Evolutionary conservation across 495 filamentous ascomycete species (phyloP).

Genomic region (Terfezia claveryi): DNA sequence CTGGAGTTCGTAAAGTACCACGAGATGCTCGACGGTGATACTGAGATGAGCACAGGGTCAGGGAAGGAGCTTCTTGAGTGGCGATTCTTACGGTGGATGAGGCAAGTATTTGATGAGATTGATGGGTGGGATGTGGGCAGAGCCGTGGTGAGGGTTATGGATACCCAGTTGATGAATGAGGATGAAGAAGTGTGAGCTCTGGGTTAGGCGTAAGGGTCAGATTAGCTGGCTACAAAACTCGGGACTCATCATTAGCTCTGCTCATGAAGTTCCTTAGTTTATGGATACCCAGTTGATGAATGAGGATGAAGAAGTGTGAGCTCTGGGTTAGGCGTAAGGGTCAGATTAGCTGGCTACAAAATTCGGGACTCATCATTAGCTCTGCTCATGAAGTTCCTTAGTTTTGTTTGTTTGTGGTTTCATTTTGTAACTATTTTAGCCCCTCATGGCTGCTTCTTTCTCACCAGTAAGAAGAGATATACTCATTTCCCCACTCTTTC

Average conservation of each 20-base stretch:
- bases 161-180: constrained; percentile 7
- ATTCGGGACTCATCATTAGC: too few relatives aligned
- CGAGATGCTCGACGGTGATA: constrained; percentile 12
- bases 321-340: too few relatives aligned
- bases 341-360: too few relatives aligned
- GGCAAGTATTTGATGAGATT: constrained; percentile 13
- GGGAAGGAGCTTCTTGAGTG: constrained; percentile 12
- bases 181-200: neutral
- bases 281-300: constrained; percentile 11
- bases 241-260: too few relatives aligned
- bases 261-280: neutral
- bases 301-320: neutral
- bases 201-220: too few relatives aligned
- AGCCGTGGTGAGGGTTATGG: constrained; percentile 12
- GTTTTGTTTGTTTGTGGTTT: too few relatives aligned
- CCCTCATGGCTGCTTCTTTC: too few relatives aligned
- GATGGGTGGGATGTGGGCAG: constrained; percentile 13
- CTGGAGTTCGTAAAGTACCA: constrained; percentile 9
- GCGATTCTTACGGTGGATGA: constrained; percentile 17
- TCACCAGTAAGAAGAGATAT: too few relatives aligned
- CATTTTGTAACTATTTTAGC: too few relatives aligned
- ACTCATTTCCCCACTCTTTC: too few relatives aligned
- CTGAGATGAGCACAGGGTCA: neutral
- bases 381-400: too few relatives aligned
- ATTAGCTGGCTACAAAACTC: too few relatives aligned